Percentiles rank a stretch among this genome's conserved stretches.
These are phyloP conservation scores for Cercospora berteroae DNA, from an alignment of 2,329 filamentous ascomycete genomes.

Conservation along the genomic window DNA sequence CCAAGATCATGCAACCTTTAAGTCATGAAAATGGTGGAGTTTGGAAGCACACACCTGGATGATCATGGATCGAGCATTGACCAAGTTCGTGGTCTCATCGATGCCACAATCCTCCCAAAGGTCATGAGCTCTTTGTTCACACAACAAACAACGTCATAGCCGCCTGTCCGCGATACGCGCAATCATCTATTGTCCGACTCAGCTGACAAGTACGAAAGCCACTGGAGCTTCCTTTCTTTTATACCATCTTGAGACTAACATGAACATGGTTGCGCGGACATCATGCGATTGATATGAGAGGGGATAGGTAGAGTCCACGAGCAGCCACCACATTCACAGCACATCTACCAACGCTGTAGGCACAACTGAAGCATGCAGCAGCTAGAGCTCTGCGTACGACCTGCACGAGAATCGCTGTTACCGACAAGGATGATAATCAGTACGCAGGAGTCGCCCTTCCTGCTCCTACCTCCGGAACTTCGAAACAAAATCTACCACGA, in stretches of 20 bases:
- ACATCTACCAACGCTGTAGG: not conserved
- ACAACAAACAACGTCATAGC: not conserved
- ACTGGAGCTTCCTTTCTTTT: not conserved
- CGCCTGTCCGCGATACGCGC: slow-evolving; percentile 1
- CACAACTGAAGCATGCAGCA: slow-evolving; percentile 1
- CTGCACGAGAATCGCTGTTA: not conserved
- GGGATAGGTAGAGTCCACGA: too few species aligned
- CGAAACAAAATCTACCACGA: slow-evolving; percentile 23
- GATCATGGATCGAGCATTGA: not conserved
- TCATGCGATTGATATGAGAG: not conserved
- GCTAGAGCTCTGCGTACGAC: not conserved
- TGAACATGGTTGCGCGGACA: not conserved
- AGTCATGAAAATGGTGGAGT: not conserved
- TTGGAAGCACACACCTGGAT: not conserved
- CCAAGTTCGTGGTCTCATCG: not conserved
- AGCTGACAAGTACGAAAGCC: not conserved
- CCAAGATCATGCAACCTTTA: not conserved
- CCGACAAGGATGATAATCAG: not conserved
- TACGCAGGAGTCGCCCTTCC: slow-evolving; percentile 5
- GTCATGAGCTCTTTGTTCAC: slow-evolving; percentile 7
- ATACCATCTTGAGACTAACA: not conserved
- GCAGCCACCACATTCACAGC: not conserved
- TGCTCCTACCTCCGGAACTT: slow-evolving; percentile 18
- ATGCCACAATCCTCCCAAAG: not conserved
- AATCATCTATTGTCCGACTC: not conserved